Conservation (phyloP, 805 yeast genomes). For the Candida lessepsii region DNA sequence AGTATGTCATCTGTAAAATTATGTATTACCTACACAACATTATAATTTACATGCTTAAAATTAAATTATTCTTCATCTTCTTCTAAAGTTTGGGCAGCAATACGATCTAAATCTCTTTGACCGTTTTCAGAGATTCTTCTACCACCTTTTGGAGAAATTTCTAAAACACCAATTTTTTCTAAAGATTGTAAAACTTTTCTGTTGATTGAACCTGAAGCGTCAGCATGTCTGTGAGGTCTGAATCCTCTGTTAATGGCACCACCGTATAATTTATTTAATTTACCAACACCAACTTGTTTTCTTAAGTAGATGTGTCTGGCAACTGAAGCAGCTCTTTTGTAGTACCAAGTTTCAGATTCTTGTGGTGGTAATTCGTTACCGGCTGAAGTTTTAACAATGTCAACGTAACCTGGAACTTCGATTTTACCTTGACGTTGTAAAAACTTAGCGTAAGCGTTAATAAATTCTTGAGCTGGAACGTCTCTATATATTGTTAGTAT, state of each 20-base stretch:
- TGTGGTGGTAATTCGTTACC: slow-evolving; percentile 99
- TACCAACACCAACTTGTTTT: slow-evolving; percentile 99
- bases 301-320: slow-evolving; percentile 99
- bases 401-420: slow-evolving; percentile 99
- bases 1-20: slow-evolving; percentile 6
- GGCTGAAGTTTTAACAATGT: slow-evolving; percentile 97
- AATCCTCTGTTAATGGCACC: slow-evolving; percentile 98
- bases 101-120: slow-evolving; percentile 99
- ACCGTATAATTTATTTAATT: slow-evolving; percentile 98
- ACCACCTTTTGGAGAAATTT: slow-evolving; percentile 96
- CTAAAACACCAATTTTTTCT: slow-evolving; percentile 97
- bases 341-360: slow-evolving; percentile 99
- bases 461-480: slow-evolving; percentile 99
- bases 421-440: slow-evolving; percentile 99
- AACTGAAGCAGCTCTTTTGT: slow-evolving; percentile 99
- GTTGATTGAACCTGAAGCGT: slow-evolving; percentile 99
- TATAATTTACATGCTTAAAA: slow-evolving; percentile 19
- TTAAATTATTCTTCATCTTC: slow-evolving; percentile 60
- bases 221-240: slow-evolving; percentile 97
- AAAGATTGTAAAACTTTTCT: slow-evolving; percentile 97
- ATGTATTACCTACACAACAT: slow-evolving; percentile 11
- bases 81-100: slow-evolving; percentile 98
- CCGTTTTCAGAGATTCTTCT: slow-evolving; percentile 99
- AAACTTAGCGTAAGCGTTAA: slow-evolving; percentile 99
- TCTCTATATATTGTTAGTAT: slow-evolving; percentile 62